Evolutionary conservation across 2,329 filamentous ascomycete genomes (phyloP), one percentile per base, ranked within the genome.

Genomic region (Raffaelea ambrosiae): DNA sequence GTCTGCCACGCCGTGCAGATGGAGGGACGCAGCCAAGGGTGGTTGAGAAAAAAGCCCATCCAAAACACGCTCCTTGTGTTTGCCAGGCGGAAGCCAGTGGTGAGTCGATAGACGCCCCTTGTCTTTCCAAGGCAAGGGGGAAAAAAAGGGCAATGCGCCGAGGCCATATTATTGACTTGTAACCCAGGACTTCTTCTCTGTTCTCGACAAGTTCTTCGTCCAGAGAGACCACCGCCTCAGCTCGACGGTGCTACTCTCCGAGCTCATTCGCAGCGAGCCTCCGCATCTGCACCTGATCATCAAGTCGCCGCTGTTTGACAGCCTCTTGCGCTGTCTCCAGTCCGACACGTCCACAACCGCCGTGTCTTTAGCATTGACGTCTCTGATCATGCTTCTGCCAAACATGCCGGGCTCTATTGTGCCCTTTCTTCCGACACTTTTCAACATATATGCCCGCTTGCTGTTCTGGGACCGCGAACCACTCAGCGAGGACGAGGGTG

Each of bases 401-500:
- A 86, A 90, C 59, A 86, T 91, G 63, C 86, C 86, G 1, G 83
- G 77, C 55, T 83, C 83, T 3, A 66, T 90, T 14, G 79, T 81
- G 2, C 73, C 78, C 1, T 76, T 84, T 58, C 71, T 93, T 5
- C 82, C 86, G 26, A 78, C 79, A 19, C 69, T 93, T 18, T 93
- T 91, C 71, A 83, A 89, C 52, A 83, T 93, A 46, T 93, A 93
- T 61, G 85, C 83, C 47, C 74, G 88, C 43, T 65, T 91, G 40
- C 67, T 93, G 0, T 93, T 90, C 59, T 93, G 87, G 86, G 83
- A 89, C 55, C 67, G 69, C 43, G 73, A 76, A 51, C 64, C 69
- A 11, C 67, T 68, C 5, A 61, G 63, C 11, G 57, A 63, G n/a
- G 59, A 66, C 36, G 65, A 67, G 18, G n/a, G 10, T 3, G 39